Conservation (phyloP, 768 basidiomycete species). For the Dacryopinax spathularia region DNA sequence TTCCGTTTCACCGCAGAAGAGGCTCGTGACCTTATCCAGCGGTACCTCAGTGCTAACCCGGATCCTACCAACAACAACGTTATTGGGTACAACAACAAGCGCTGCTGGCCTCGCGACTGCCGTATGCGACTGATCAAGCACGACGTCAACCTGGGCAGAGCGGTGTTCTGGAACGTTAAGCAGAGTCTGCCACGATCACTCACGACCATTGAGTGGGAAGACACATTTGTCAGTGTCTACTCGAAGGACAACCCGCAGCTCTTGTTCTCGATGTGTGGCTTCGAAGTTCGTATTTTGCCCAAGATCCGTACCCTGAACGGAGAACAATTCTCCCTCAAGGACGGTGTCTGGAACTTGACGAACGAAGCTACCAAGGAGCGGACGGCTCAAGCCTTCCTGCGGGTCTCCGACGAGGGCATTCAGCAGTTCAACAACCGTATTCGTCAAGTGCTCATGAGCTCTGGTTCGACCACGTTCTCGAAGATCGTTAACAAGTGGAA, state of each 20-base stretch:
- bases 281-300: conserved; percentile 93
- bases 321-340: conserved; percentile 92
- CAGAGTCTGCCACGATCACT: conserved; percentile 88
- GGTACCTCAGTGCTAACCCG: conserved; percentile 92
- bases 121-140: conserved; percentile 99
- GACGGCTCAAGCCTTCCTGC: conserved; percentile 93
- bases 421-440: conserved; percentile 98
- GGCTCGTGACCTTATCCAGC: conserved; percentile 90
- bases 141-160: conserved; percentile 94
- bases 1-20: conserved; percentile 98
- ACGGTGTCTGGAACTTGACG: conserved; percentile 91
- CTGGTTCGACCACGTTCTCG: conserved; percentile 94
- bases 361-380: conserved; percentile 96
- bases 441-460: conserved; percentile 93
- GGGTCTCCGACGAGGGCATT: conserved; percentile 92
- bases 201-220: conserved; percentile 99
- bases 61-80: conserved; percentile 99
- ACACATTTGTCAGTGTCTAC: conserved; percentile 92
- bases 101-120: conserved; percentile 98
- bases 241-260: conserved; percentile 96
- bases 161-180: conserved; percentile 99
- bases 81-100: conserved; percentile 97
- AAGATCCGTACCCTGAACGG: conserved; percentile 91
- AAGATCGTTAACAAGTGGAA: conserved; percentile 99
- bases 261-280: conserved; percentile 97